A percentile compares a stretch with the other conserved stretches of the same genome.
phyloP scores from a whole-genome alignment of 129 eudicot genomes.

The Deinandra increscens region DNA sequence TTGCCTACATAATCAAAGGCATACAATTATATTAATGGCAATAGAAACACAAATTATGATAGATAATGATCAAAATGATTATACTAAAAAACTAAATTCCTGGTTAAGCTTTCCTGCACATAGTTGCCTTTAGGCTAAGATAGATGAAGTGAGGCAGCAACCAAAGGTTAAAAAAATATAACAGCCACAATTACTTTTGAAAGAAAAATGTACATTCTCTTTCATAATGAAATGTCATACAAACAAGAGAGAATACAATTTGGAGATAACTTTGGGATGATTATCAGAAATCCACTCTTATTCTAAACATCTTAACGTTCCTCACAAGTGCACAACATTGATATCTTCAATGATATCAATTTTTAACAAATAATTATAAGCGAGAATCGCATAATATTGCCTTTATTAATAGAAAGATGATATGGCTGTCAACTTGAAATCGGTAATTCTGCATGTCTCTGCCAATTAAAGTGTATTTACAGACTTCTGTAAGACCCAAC shows the following conservation, averaged over 20 bases:
- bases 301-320: not conserved
- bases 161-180: not conserved
- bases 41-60: not conserved
- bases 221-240: not conserved
- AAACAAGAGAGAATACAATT: not conserved
- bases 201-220: not conserved
- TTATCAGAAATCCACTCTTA: not conserved
- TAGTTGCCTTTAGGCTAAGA: not conserved
- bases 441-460: not conserved
- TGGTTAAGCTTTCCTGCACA: not conserved
- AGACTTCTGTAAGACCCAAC: too few relatives aligned
- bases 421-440: not conserved
- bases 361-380: too few relatives aligned
- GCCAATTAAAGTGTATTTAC: not conserved
- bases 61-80: not conserved
- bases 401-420: not conserved
- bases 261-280: not conserved
- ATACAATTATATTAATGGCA: conserved; percentile 2
- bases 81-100: conserved; percentile 12
- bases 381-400: not conserved
- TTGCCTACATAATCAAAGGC: conserved; percentile 45
- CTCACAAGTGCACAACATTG: not conserved
- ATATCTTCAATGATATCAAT: not conserved
- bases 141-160: not conserved
- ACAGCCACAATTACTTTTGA: not conserved